phyloP scores from a whole-genome alignment of 306 rosid species.

The Malus domestica region DNA sequence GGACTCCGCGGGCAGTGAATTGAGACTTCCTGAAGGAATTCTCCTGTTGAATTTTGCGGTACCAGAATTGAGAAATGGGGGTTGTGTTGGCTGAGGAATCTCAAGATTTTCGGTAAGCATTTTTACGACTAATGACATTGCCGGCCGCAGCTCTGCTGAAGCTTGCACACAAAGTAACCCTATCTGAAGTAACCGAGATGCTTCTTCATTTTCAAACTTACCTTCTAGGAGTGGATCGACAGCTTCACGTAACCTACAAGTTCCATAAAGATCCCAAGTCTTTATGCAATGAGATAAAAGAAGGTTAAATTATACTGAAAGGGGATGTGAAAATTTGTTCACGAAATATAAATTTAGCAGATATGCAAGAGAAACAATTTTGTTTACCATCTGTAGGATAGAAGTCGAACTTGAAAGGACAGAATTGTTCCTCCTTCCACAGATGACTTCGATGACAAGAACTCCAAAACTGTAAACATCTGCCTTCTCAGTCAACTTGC shows the following conservation, averaged over 20 bases:
- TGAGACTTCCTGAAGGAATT: neutral
- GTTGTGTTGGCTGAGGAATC: conserved; percentile 41
- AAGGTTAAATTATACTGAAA: neutral
- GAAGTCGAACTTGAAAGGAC: conserved; percentile 19
- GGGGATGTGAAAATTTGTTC: neutral
- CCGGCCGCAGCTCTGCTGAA: conserved; percentile 44
- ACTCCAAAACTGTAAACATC: conserved; percentile 75
- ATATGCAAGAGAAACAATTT: neutral
- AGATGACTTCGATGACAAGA: conserved; percentile 43
- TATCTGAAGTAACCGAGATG: conserved; percentile 36
- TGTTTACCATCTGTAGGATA: conserved; percentile 27
- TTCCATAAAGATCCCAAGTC: conserved; percentile 42
- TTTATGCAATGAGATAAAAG: neutral
- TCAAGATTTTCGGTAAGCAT: conserved; percentile 26
- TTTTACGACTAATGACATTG: conserved; percentile 43
- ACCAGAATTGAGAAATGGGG: conserved; percentile 32
- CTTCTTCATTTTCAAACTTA: conserved; percentile 21
- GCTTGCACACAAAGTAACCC: conserved; percentile 53
- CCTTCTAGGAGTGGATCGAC: conserved; percentile 35
- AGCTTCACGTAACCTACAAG: conserved; percentile 22
- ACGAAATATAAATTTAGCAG: neutral
- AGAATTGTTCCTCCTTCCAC: conserved; percentile 45
- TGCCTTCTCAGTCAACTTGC: conserved; percentile 64
- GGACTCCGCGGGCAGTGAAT: conserved; percentile 4
- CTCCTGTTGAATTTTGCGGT: neutral